phyloP scores from a whole-genome alignment of 2,329 filamentous ascomycete genomes.

The Septoria linicola region DNA sequence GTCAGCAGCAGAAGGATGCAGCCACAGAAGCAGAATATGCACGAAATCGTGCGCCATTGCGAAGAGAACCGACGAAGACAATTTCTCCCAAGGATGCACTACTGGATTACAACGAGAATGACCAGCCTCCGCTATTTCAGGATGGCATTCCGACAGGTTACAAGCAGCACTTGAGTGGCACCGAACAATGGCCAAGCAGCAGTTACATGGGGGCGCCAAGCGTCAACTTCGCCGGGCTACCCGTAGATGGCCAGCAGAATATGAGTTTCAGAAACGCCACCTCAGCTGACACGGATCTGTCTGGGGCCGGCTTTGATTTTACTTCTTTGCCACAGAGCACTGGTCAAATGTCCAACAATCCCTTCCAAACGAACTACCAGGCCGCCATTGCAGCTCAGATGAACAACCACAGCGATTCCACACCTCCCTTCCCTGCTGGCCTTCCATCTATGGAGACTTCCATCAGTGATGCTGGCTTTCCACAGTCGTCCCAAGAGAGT shows the following conservation, averaged over 20 bases:
- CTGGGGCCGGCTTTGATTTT: constrained; percentile 41
- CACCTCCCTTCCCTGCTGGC: constrained; percentile 59
- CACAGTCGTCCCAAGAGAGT: constrained; percentile 45
- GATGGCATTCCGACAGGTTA: constrained; percentile 44
- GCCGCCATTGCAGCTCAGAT: constrained; percentile 29
- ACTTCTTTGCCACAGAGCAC: constrained; percentile 30
- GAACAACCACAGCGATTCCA: constrained; percentile 39
- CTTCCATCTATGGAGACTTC: constrained; percentile 63
- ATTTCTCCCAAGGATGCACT: constrained; percentile 94
- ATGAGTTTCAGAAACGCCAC: constrained; percentile 49
- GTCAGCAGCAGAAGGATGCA: constrained; percentile 62
- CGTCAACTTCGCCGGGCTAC: constrained; percentile 46
- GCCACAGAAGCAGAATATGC: constrained; percentile 52
- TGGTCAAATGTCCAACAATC: constrained; percentile 24
- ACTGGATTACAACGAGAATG: constrained; percentile 74
- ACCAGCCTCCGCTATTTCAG: constrained; percentile 74
- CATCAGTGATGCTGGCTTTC: constrained; percentile 52
- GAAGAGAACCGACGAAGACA: constrained; percentile 61
- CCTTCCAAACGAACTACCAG: constrained; percentile 33
- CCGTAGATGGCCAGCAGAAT: constrained; percentile 40
- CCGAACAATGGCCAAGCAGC: constrained; percentile 45
- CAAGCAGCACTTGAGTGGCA: constrained; percentile 35
- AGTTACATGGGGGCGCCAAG: constrained; percentile 46
- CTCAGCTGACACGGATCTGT: constrained; percentile 33
- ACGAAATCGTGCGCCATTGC: constrained; percentile 34